Conservation (phyloP, 768 basidiomycete genomes). For the Leccinum variicolor region DNA sequence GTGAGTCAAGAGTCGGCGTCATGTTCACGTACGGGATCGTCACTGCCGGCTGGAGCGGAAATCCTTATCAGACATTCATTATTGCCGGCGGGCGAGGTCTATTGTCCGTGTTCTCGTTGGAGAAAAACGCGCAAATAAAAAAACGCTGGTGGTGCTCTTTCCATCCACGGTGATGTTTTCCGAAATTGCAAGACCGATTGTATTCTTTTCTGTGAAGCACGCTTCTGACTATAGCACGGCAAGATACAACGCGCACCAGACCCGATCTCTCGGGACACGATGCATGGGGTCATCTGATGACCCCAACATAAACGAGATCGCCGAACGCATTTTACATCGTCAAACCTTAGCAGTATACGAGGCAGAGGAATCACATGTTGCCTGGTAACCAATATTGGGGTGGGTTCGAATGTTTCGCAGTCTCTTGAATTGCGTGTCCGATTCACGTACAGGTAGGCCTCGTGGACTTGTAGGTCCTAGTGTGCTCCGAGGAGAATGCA, state of each 20-base stretch:
- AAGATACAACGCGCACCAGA: background rate
- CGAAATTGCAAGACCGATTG: background rate
- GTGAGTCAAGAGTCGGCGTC: background rate
- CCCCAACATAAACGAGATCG: background rate
- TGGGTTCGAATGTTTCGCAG: background rate
- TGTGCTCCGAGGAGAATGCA: constrained; percentile 5
- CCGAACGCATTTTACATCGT: constrained; percentile 1
- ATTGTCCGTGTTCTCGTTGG: background rate
- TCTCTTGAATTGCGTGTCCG: background rate
- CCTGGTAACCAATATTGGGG: background rate
- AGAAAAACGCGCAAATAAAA: background rate
- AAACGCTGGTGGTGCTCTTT: background rate
- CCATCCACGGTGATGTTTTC: background rate
- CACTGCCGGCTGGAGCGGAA: too few species aligned
- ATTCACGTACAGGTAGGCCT: background rate
- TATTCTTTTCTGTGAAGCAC: background rate
- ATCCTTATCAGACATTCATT: background rate
- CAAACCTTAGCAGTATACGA: background rate
- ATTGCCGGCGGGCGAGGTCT: background rate
- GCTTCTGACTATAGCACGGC: background rate
- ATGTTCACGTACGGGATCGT: background rate
- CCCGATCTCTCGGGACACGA: background rate
- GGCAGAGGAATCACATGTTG: background rate
- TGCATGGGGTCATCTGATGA: background rate
- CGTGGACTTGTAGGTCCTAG: background rate